Conservation (phyloP, 1,284 basidiomycete genomes). For the Pholiota adiposa region DNA sequence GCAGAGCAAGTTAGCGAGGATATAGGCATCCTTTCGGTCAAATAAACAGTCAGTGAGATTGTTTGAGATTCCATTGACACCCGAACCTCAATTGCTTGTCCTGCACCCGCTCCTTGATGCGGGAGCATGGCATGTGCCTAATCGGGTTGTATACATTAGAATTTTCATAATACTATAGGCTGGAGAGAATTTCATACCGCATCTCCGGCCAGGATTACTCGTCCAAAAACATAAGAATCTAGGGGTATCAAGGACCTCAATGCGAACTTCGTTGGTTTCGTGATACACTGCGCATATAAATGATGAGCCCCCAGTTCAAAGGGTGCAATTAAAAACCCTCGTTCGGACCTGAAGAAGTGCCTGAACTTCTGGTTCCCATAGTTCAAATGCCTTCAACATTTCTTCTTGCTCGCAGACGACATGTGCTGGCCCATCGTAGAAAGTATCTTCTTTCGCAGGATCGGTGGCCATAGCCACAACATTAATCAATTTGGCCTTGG, state of each 20-base stretch:
- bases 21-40: slow-evolving; percentile 48
- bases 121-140: slow-evolving; percentile 56
- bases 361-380: slow-evolving; percentile 51
- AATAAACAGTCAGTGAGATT: not conserved
- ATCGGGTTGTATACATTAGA: not conserved
- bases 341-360: slow-evolving; percentile 41
- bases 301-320: not conserved
- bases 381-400: slow-evolving; percentile 35
- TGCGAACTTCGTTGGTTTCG: slow-evolving; percentile 42
- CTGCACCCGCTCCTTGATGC: slow-evolving; percentile 55
- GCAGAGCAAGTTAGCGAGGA: slow-evolving; percentile 51
- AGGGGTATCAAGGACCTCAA: slow-evolving; percentile 44
- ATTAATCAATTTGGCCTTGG: slow-evolving; percentile 46
- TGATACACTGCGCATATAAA: slow-evolving; percentile 37
- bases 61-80: no score
- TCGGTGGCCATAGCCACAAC: slow-evolving; percentile 44
- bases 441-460: slow-evolving; percentile 40
- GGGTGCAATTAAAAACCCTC: not conserved
- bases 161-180: not conserved
- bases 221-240: slow-evolving; percentile 37
- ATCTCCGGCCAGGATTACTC: slow-evolving; percentile 46
- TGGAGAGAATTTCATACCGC: slow-evolving; percentile 34
- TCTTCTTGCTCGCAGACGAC: slow-evolving; percentile 35
- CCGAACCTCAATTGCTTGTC: slow-evolving; percentile 54
- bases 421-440: slow-evolving; percentile 44